Evolutionary conservation across 345 rosid species (phyloP), one percentile per base, ranked within the genome.

Genomic region (Balakata baccata): DNA sequence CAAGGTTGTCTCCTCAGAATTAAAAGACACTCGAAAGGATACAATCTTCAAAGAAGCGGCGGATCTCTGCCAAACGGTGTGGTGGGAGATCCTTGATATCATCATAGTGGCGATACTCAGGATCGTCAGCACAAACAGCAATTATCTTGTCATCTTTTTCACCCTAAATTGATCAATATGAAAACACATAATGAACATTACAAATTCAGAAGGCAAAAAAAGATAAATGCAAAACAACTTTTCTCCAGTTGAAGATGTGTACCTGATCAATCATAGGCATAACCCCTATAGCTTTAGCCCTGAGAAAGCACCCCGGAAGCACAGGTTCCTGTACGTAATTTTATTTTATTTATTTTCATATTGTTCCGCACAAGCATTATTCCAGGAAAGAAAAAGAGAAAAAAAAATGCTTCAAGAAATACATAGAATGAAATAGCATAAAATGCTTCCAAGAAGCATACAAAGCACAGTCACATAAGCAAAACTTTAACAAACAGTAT

Each of bases 221-320:
- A 20, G 6, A 37, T 17, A 18, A 5, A 25, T 17, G 6, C 7
- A 5, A 57, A 39, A 17, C 11, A 13, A 9, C 10, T 22, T 34
- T 43, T 6, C 16, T 69, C 49, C 25, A 45, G 41, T 46, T 1
- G 7, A 20, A 37, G 14, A 22, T 46, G 58, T 18, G 46, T 66
- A 79, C 82, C 82, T 79, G 82, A 70, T 79, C 82, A 70, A 79
- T 79, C 82, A 79, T 79, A 54, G 82, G 82, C 82, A 79, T 79
- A 50, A 79, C 56, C 53, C 82, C 82, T 9, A 79, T 79, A 12
- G 82, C 82, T 75, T 79, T 79, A 70, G 82, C 82, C 29, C 82
- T 74, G 29, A 79, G 78, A 75, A 79, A 79, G 71, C 82, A 79
- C 64, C 82, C 82, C 5, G 82, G 75, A 65, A 74, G 82, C 20